These are phyloP conservation scores for Starmerella powellii DNA, from an alignment of 805 yeast species.

Conservation along the genomic window DNA sequence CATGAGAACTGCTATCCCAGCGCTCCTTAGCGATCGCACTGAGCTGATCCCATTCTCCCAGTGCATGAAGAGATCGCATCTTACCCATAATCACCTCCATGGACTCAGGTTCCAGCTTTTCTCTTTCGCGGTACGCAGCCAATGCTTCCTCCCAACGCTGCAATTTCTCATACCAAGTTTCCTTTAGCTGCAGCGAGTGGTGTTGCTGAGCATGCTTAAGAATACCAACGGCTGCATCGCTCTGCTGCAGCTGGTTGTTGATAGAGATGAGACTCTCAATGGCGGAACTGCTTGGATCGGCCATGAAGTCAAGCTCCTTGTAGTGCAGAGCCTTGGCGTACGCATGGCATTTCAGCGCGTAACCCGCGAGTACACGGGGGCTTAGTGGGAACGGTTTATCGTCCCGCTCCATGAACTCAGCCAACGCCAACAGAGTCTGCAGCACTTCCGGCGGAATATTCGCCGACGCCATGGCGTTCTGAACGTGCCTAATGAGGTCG, in stretches of 20 bases:
- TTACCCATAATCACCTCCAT: constrained; percentile 93
- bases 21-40: constrained; percentile 74
- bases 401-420: constrained; percentile 96
- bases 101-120: constrained; percentile 40
- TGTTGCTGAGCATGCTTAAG: constrained; percentile 90
- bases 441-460: constrained; percentile 93
- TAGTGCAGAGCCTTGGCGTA: constrained; percentile 95
- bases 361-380: constrained; percentile 77
- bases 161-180: constrained; percentile 93
- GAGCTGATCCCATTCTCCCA: constrained; percentile 97
- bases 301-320: constrained; percentile 86
- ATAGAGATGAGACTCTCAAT: constrained; percentile 86
- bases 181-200: constrained; percentile 65
- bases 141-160: constrained; percentile 98
- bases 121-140: constrained; percentile 75
- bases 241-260: constrained; percentile 87
- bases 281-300: constrained; percentile 82
- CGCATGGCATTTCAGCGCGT: constrained; percentile 92
- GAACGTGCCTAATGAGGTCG: constrained; percentile 72
- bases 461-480: constrained; percentile 77
- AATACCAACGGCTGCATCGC: constrained; percentile 96
- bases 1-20: constrained; percentile 67
- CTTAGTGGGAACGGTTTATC: constrained; percentile 88
- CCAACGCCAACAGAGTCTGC: constrained; percentile 75
- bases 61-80: constrained; percentile 93